These are phyloP conservation scores for Colletotrichum lentis DNA, from an alignment of 2,329 filamentous ascomycete species.

Conservation along the genomic window DNA sequence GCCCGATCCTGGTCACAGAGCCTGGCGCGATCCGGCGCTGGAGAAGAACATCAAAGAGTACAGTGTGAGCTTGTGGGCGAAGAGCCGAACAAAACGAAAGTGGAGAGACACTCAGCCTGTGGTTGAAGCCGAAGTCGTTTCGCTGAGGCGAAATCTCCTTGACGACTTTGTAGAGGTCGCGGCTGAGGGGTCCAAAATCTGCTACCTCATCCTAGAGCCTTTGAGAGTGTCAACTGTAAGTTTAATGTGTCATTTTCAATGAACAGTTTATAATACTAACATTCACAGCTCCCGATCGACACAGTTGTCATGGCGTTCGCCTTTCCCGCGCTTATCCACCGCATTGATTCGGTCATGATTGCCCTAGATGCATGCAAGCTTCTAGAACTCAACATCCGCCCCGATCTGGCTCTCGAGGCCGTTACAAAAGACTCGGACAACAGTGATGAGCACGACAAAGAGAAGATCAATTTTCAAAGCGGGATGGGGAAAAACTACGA, in stretches of 20 bases:
- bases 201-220: slow-evolving; percentile 79
- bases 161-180: slow-evolving; percentile 69
- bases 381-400: slow-evolving; percentile 70
- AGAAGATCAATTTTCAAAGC: slow-evolving; percentile 76
- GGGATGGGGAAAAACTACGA: slow-evolving; percentile 98
- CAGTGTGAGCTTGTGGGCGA: slow-evolving; percentile 77
- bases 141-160: slow-evolving; percentile 83
- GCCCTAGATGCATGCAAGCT: slow-evolving; percentile 75
- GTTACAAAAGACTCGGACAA: slow-evolving; percentile 93
- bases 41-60: slow-evolving; percentile 80
- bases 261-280: slow-evolving; percentile 38
- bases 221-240: slow-evolving; percentile 78
- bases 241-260: slow-evolving; percentile 34
- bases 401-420: slow-evolving; percentile 82
- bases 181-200: slow-evolving; percentile 54
- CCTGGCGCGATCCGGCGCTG: slow-evolving; percentile 46
- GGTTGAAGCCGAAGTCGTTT: slow-evolving; percentile 75
- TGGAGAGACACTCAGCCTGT: slow-evolving; percentile 82
- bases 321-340: slow-evolving; percentile 85
- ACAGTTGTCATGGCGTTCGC: slow-evolving; percentile 77
- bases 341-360: slow-evolving; percentile 83
- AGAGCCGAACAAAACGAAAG: slow-evolving; percentile 58
- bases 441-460: slow-evolving; percentile 73
- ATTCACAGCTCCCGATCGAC: slow-evolving; percentile 67
- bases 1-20: slow-evolving; percentile 56